phyloP scores from a whole-genome alignment of 116 monocot species.

The Papilionanthe hybrid region DNA sequence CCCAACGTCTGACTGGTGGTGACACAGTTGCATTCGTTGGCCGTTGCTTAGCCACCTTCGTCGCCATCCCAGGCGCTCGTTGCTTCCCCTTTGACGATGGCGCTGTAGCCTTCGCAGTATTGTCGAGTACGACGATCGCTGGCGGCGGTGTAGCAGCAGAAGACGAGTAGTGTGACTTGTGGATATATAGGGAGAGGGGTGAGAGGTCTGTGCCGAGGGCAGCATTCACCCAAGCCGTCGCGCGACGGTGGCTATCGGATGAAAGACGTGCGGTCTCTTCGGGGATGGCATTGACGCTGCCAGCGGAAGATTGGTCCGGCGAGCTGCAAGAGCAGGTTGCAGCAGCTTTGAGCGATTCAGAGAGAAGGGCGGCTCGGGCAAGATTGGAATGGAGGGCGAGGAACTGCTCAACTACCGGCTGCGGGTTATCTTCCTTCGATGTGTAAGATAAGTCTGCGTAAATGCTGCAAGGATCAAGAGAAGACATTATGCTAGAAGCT shows the following conservation, averaged over 20 bases:
- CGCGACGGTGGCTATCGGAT: constrained; percentile 45
- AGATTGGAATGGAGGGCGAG: constrained; percentile 41
- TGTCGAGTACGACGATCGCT: constrained; percentile 2
- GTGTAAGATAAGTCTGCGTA: constrained; percentile 60
- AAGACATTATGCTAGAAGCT: neutral
- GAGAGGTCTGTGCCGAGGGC: constrained; percentile 65
- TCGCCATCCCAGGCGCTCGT: constrained; percentile 2
- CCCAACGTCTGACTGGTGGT: constrained; percentile 61
- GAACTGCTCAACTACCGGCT: constrained; percentile 64
- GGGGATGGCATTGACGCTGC: neutral
- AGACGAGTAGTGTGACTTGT: constrained; percentile 2
- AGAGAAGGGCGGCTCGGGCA: constrained; percentile 35
- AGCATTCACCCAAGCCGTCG: constrained; percentile 75
- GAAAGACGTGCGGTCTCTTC: constrained; percentile 36
- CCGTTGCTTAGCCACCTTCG: constrained; percentile 12
- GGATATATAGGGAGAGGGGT: constrained; percentile 49
- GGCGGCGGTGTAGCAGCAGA: neutral
- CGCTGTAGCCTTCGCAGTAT: constrained; percentile 16
- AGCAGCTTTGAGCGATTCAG: constrained; percentile 42
- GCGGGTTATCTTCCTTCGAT: constrained; percentile 55
- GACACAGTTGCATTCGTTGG: constrained; percentile 8
- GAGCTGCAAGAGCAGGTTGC: constrained; percentile 1
- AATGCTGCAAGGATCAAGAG: constrained; percentile 28
- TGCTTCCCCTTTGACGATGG: constrained; percentile 22
- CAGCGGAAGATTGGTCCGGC: constrained; percentile 1